Percentiles rank a stretch among this genome's conserved stretches.
phyloP scores from a whole-genome alignment of 345 rosid genomes.

The Salix caprea region DNA sequence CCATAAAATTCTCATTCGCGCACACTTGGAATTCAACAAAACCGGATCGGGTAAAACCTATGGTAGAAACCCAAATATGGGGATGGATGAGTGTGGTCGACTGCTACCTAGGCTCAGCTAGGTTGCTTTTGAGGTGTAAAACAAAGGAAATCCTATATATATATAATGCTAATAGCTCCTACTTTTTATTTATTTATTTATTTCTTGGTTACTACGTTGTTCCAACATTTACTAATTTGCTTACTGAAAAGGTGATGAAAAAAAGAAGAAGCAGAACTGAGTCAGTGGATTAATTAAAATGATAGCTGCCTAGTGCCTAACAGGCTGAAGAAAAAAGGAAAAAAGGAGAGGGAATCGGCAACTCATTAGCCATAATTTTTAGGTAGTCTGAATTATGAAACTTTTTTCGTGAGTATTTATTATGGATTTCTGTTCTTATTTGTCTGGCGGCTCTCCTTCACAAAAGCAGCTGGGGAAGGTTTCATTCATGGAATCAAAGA shows the following conservation, averaged over 20 bases:
- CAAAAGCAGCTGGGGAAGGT: too few relatives aligned
- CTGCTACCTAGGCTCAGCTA: not conserved
- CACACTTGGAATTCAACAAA: not conserved
- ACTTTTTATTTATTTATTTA: not conserved
- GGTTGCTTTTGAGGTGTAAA: not conserved
- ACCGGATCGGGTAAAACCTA: not conserved
- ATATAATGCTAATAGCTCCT: not conserved
- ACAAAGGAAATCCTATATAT: not conserved
- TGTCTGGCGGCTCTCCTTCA: too few relatives aligned
- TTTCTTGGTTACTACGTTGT: not conserved
- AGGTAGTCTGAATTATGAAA: too few relatives aligned
- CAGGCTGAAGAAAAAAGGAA: not conserved
- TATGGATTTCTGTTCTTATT: too few relatives aligned
- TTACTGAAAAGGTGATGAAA: not conserved
- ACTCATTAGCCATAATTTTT: not conserved
- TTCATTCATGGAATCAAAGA: too few relatives aligned
- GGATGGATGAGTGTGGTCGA: not conserved
- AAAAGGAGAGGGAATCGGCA: not conserved
- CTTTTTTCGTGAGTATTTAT: too few relatives aligned
- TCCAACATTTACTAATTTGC: not conserved
- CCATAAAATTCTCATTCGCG: not conserved
- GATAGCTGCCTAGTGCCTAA: not conserved
- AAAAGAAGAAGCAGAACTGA: too few relatives aligned
- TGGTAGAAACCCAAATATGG: not conserved
- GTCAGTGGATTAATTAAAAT: not conserved